phyloP scores from a whole-genome alignment of 2,329 filamentous ascomycete species.

The Emergomyces africanus region DNA sequence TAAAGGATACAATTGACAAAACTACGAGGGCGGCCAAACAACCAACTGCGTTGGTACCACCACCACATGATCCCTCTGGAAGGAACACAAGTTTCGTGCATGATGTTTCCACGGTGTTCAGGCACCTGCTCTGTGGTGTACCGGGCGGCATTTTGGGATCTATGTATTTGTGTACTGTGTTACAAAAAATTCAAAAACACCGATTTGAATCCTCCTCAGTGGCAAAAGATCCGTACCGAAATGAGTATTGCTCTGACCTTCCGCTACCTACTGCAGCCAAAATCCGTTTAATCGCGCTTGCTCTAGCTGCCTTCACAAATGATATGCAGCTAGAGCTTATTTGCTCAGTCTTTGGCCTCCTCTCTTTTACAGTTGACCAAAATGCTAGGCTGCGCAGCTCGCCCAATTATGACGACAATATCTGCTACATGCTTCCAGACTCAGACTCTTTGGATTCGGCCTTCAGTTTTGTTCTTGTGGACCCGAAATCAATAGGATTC shows the following conservation, averaged over 20 bases:
- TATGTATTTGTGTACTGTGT: constrained; percentile 18
- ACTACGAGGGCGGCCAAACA: constrained; percentile 23
- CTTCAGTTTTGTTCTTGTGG: constrained; percentile 22
- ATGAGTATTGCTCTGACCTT: constrained; percentile 14
- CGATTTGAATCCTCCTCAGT: constrained; percentile 10
- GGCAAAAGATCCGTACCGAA: constrained; percentile 10
- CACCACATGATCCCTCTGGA: neutral
- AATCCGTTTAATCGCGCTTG: constrained; percentile 24
- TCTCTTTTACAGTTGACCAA: constrained; percentile 20
- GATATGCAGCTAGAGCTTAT: constrained; percentile 29
- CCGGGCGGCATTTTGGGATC: constrained; percentile 29
- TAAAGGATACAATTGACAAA: constrained; percentile 21
- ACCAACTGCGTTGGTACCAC: constrained; percentile 15
- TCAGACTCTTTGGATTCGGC: constrained; percentile 18
- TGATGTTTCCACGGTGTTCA: constrained; percentile 24
- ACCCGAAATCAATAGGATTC: constrained; percentile 4
- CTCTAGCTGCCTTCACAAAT: constrained; percentile 24
- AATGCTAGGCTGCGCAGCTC: constrained; percentile 12
- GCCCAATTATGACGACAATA: constrained; percentile 9
- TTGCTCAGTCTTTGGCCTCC: constrained; percentile 28
- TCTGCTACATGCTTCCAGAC: constrained; percentile 15
- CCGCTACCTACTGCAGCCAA: constrained; percentile 13
- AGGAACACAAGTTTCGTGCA: constrained; percentile 15
- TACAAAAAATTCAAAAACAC: constrained; percentile 20
- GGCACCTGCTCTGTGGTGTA: constrained; percentile 24